A percentile compares a stretch with the other conserved stretches of the same genome.
Conservation (phyloP, 805 yeast species). For the Teunomyces kruisii region DNA sequence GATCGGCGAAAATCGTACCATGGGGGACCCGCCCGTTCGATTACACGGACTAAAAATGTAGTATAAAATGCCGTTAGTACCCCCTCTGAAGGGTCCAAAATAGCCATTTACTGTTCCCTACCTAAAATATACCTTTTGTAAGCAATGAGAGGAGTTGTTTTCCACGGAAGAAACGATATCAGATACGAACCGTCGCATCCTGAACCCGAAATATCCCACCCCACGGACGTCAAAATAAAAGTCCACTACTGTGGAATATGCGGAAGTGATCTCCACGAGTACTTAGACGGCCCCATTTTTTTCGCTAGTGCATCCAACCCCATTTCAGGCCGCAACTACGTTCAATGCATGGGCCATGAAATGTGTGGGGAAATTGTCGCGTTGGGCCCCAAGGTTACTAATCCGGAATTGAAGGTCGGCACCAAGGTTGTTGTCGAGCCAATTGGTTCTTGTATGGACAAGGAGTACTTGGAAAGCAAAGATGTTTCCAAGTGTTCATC, state of each 20-base stretch:
- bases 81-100: too few relatives aligned
- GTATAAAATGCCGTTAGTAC: too few relatives aligned
- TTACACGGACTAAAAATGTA: too few relatives aligned
- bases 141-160: slow-evolving; percentile 5
- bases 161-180: slow-evolving; percentile 2
- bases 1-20: neutral
- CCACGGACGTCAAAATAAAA: slow-evolving; percentile 3
- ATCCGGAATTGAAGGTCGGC: slow-evolving; percentile 1
- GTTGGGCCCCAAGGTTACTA: neutral
- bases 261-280: slow-evolving; percentile 4
- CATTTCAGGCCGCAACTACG: neutral
- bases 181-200: slow-evolving; percentile 3
- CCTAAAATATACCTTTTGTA: too few relatives aligned
- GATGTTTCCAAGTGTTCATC: slow-evolving; percentile 1
- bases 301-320: neutral
- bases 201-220: neutral
- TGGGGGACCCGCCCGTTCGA: neutral
- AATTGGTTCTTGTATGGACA: slow-evolving; percentile 4
- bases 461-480: neutral
- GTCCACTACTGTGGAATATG: slow-evolving; percentile 6
- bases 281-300: slow-evolving; percentile 3
- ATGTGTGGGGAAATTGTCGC: slow-evolving; percentile 5
- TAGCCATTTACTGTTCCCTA: too few relatives aligned
- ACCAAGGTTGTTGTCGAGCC: slow-evolving; percentile 3
- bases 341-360: slow-evolving; percentile 4